These are phyloP conservation scores for Byssothecium circinans DNA, from an alignment of 2,329 filamentous ascomycete genomes.

Conservation along the genomic window DNA sequence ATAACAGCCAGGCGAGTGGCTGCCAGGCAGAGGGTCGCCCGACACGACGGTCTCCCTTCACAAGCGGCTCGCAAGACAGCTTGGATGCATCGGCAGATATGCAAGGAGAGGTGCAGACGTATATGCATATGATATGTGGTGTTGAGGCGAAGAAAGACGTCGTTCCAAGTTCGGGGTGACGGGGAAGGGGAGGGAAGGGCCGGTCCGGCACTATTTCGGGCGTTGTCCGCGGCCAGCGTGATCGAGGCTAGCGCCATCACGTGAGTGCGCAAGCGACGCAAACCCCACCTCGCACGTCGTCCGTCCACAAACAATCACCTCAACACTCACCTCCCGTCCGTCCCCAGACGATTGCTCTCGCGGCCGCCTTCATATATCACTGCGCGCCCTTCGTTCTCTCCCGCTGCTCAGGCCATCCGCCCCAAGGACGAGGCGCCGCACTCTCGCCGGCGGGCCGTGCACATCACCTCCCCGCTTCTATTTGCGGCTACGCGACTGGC, in stretches of 20 bases:
- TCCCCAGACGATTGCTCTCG: conserved; percentile 3
- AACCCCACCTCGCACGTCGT: conserved; percentile 37
- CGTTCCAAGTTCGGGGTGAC: conserved; percentile 1
- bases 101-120: conserved; percentile 11
- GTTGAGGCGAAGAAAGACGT: conserved; percentile 18
- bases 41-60: neutral
- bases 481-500: conserved; percentile 44
- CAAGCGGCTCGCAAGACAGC: conserved; percentile 15
- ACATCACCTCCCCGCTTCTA: conserved; percentile 39
- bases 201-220: conserved; percentile 25
- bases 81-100: conserved; percentile 1
- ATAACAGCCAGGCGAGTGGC: neutral
- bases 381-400: conserved; percentile 1
- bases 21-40: neutral
- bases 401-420: conserved; percentile 10
- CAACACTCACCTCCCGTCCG: conserved; percentile 10
- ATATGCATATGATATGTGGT: conserved; percentile 23
- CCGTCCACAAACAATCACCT: conserved; percentile 29
- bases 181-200: conserved; percentile 3
- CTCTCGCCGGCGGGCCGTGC: conserved; percentile 35
- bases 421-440: conserved; percentile 25
- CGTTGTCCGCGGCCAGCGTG: conserved; percentile 3
- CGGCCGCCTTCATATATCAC: conserved; percentile 13
- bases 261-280: conserved; percentile 27
- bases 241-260: conserved; percentile 29